These are phyloP conservation scores for Malus asiatica DNA, from an alignment of 306 rosid species.

Conservation along the genomic window DNA sequence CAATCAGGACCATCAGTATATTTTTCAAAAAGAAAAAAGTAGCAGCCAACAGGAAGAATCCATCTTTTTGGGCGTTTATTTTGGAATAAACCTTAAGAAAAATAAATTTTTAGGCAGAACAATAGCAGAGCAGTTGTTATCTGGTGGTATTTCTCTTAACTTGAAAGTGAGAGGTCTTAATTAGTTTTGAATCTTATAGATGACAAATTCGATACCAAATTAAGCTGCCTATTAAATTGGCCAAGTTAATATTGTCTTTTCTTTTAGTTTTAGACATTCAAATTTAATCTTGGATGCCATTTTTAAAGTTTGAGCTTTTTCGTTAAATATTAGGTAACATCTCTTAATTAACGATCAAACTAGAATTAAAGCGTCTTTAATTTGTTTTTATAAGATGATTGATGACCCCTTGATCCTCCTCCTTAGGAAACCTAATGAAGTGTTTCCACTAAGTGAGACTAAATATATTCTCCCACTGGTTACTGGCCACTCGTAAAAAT, in stretches of 20 bases:
- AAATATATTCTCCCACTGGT: slow-evolving; percentile 9
- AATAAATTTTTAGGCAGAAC: no score
- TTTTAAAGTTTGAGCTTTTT: neutral
- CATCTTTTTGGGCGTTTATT: slow-evolving; percentile 15
- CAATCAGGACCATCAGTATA: neutral
- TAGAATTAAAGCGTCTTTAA: slow-evolving; percentile 2
- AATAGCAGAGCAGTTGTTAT: no score
- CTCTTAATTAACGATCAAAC: neutral
- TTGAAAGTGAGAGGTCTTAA: no score
- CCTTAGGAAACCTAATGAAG: slow-evolving; percentile 22
- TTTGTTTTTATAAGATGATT: neutral
- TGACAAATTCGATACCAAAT: no score
- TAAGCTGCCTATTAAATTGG: no score
- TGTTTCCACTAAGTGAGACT: slow-evolving; percentile 31
- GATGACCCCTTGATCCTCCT: slow-evolving; percentile 1
- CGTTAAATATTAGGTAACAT: neutral
- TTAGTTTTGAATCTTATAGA: accelerated
- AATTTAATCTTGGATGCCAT: neutral
- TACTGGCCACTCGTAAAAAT: slow-evolving; percentile 21
- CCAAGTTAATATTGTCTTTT: no score
- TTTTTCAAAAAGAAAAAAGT: slow-evolving; percentile 10
- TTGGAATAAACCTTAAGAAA: neutral
- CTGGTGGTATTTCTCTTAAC: no score
- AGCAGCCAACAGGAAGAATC: slow-evolving; percentile 33
- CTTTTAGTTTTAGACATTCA: neutral